phyloP scores from a whole-genome alignment of 352 stramenopile genomes.

The Phytophthora hibernalis region DNA sequence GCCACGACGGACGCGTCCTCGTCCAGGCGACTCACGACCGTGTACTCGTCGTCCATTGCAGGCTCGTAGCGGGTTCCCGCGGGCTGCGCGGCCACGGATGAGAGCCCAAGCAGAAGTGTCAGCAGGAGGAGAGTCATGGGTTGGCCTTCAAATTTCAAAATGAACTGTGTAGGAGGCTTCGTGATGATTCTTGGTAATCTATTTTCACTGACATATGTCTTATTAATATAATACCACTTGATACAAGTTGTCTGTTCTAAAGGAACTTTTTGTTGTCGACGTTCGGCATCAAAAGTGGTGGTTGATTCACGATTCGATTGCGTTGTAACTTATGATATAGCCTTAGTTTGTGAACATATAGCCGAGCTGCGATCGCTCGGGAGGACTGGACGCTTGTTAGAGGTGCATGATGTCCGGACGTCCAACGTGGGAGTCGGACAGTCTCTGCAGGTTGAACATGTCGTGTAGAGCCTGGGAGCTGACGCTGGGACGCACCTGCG shows the following conservation, averaged over 20 bases:
- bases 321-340: constrained; percentile 4
- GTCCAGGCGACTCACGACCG: constrained; percentile 37
- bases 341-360: constrained; percentile 1
- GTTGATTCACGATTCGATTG: not conserved
- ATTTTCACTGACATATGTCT: too few relatives aligned
- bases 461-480: constrained; percentile 33
- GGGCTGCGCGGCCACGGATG: constrained; percentile 6
- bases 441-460: constrained; percentile 33
- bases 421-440: constrained; percentile 14
- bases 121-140: constrained; percentile 13
- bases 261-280: too few relatives aligned
- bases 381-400: constrained; percentile 4
- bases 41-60: constrained; percentile 30
- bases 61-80: constrained; percentile 1
- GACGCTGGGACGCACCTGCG: constrained; percentile 8
- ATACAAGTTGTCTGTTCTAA: too few relatives aligned
- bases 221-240: too few relatives aligned
- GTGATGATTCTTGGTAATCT: too few relatives aligned
- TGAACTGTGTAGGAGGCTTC: too few relatives aligned
- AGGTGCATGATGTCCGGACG: constrained; percentile 12
- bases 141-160: too few relatives aligned
- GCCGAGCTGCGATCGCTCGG: constrained; percentile 8
- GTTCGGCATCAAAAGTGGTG: too few relatives aligned
- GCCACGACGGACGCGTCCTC: constrained; percentile 63
- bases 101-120: constrained; percentile 18